Conservation (phyloP, 2,329 filamentous ascomycete species). For the Didymosphaeria variabile region DNA sequence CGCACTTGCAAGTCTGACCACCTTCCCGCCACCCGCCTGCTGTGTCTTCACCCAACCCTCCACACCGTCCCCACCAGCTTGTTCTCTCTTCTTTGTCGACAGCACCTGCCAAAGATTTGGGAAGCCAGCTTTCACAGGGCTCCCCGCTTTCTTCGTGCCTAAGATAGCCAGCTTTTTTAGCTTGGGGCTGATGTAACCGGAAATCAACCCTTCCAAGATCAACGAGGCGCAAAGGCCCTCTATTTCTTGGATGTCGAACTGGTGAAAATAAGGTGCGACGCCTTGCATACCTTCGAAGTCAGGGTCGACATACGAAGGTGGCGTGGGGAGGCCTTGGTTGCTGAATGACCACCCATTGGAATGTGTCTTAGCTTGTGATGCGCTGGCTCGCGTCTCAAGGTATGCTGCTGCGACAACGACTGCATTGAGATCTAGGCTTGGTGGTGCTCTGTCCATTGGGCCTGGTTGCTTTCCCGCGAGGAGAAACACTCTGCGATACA, state of each 20-base stretch:
- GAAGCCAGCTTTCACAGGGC: conserved; percentile 75
- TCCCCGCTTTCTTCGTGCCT: conserved; percentile 67
- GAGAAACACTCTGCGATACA: conserved; percentile 80
- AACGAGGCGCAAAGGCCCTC: conserved; percentile 80
- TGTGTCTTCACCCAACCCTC: conserved; percentile 75
- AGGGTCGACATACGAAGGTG: conserved; percentile 52
- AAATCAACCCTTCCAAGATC: conserved; percentile 80
- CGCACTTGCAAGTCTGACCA: conserved; percentile 66
- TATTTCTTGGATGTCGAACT: conserved; percentile 70
- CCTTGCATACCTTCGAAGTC: conserved; percentile 54
- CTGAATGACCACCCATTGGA: conserved; percentile 47
- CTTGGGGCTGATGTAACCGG: conserved; percentile 83
- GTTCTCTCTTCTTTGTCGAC: conserved; percentile 59
- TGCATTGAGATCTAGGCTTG: conserved; percentile 77
- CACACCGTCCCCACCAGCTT: conserved; percentile 62
- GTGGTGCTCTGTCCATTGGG: conserved; percentile 67
- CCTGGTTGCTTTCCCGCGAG: conserved; percentile 75
- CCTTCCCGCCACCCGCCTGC: conserved; percentile 54
- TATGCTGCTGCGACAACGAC: conserved; percentile 71
- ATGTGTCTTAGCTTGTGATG: conserved; percentile 36
- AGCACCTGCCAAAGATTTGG: conserved; percentile 77
- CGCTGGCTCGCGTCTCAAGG: conserved; percentile 65
- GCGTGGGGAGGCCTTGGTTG: conserved; percentile 63
- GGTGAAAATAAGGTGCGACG: conserved; percentile 38
- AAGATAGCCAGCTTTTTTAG: conserved; percentile 82